Evolutionary conservation across 805 yeast species (phyloP), one percentile per base, ranked within the genome.

Genomic region (Wickerhamomyces ciferrii): DNA sequence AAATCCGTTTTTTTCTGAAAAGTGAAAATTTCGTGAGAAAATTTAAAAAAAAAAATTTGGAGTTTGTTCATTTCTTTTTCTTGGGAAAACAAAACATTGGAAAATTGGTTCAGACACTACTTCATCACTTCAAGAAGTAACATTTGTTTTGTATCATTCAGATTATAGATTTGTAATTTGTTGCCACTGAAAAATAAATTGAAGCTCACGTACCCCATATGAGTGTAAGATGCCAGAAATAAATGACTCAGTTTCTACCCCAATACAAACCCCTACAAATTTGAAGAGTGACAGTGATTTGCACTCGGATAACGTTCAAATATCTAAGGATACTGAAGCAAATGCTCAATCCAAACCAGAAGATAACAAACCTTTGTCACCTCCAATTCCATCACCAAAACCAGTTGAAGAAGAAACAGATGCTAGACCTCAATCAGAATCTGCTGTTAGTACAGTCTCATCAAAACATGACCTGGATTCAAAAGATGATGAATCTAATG

Each of bases 341-440:
- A 23, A 15, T 27, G 31, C 15, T 18, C n/a, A 32, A 43, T 20
- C 31, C 6, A 39, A 15, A 14, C 25, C 34, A 11, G 36, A 39
- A 24, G 32, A 25, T 0, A 71, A 65, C 43, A 68, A 66, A 48
- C 75, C 72, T 13, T 66, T 66, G 41, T 71, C 72, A 39, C 78
- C 73, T 15, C 76, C 75, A 9, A 65, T 68, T 39, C 75, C 75
- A 2, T 68, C 73, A 5, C 78, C 78, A 10, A 25, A 20, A 8
- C 63, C 69, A 23, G 72, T 72, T 0, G 69, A 61, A 40, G 64
- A 68, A 17, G 41, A 37, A 8, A 7, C 19, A 13, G 15, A 15
- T 10, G 3, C 39, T 19, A 19, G 38, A 10, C 29, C 20, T 5
- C 35, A 32, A n/a, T 14, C 35, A 3, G 35, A 35, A 19, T 10